Base-by-base conservation (phyloP, 331 rosid genomes). In the Pyrus hybrid region DNA sequence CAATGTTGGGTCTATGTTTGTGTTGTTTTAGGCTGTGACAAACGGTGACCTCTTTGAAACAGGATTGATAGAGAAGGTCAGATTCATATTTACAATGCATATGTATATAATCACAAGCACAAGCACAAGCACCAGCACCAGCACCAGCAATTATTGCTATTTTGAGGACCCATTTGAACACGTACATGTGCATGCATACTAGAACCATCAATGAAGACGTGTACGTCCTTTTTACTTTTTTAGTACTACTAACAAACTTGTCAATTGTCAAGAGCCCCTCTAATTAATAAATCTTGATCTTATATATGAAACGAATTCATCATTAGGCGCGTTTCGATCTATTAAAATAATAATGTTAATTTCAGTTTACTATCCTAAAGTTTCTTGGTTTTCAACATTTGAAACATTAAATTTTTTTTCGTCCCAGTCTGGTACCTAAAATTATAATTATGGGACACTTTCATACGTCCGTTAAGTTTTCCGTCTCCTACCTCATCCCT, bases 11-110 rank as follows among this genome's bases (percentile, higher is more conserved):
- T 74, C 72, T 70, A 68, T 16, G 81, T 86, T 87, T 87, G 92
- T 89, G 84, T 81, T 84, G 69, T 78, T 76, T 80, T 64, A 61
- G 63, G 54, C 54, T 20, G 37, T 23, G 76, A 26, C 23, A 41
- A 26, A 0, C 51, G 88, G 87, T 88, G 89, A 79, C 89, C 91
- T 49, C 60, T 17, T 41, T 21, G 86, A 77, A 76, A 61, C 1
- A 82, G 81, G 16, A 29, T 41, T 69, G 87, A 80, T 49, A 43
- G 66, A 8, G 87, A 78, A 47, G 73, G 23, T 76, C 25, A 77
- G 85, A 80, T 83, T 84, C 93, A 76, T 71, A 75, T 66, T 71
- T 68, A 64, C 73, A 22, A 73, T 60, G 58, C 41, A 26, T 26
- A 26, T 26, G 28, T 26, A 26, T 26, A 3, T 26, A 26, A 37